phyloP scores from a whole-genome alignment of 2,329 filamentous ascomycete genomes.

The Sporothrix variecibatus region DNA sequence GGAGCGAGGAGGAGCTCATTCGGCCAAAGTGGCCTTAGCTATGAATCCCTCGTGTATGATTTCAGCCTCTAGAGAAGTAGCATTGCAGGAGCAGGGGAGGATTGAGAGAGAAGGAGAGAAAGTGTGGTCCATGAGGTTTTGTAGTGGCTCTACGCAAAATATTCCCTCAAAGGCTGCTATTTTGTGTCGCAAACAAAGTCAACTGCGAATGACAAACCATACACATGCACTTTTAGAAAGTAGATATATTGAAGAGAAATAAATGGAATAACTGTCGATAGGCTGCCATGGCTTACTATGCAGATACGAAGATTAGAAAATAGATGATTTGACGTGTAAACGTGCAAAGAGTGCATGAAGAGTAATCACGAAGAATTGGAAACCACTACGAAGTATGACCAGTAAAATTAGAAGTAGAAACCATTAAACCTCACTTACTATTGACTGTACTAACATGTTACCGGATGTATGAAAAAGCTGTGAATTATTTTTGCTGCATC shows the following conservation, averaged over 20 bases:
- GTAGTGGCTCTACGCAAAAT: background rate
- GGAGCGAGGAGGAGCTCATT: background rate
- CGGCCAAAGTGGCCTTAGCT: background rate
- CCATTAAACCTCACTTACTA: background rate
- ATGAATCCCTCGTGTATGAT: background rate
- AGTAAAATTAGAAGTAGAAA: background rate
- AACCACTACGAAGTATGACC: background rate
- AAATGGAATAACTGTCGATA: background rate
- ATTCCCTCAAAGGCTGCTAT: background rate
- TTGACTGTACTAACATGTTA: background rate
- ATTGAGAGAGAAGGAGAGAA: background rate
- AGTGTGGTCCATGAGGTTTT: too few species aligned
- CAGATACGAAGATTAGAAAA: background rate
- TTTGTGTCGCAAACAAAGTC: background rate
- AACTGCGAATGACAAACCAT: background rate
- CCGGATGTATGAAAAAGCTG: too few species aligned
- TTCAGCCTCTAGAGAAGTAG: background rate
- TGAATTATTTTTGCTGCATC: too few species aligned
- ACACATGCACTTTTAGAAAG: background rate
- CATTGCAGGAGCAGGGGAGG: too few species aligned
- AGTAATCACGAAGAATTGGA: background rate
- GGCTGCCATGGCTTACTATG: background rate
- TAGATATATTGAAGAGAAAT: too few species aligned
- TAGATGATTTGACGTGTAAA: background rate
- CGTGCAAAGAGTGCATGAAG: background rate